A percentile compares a stretch with the other conserved stretches of the same genome.
Conservation (phyloP, 2,329 filamentous ascomycete genomes). For the Pseudogymnoascus sp. region DNA sequence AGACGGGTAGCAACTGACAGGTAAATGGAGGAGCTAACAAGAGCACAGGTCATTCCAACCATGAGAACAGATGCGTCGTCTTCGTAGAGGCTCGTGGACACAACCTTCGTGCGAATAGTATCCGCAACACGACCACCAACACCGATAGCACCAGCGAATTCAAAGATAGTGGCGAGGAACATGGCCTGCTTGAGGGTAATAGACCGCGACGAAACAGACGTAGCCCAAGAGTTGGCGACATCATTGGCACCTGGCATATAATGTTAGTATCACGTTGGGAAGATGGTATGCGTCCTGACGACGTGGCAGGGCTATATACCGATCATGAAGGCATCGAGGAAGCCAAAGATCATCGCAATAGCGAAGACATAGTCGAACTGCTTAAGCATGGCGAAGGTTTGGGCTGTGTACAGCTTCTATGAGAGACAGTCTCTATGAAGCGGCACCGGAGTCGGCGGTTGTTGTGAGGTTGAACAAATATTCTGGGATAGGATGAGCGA, state of each 20-base stretch:
- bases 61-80: constrained; percentile 44
- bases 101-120: constrained; percentile 53
- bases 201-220: constrained; percentile 61
- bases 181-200: constrained; percentile 53
- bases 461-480: background rate
- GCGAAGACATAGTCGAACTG: constrained; percentile 57
- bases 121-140: constrained; percentile 51
- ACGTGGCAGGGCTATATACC: background rate
- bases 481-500: background rate
- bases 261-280: constrained; percentile 11
- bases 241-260: constrained; percentile 36
- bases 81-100: constrained; percentile 39
- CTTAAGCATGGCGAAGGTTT: constrained; percentile 28
- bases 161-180: constrained; percentile 49
- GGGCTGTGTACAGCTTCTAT: constrained; percentile 1
- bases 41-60: constrained; percentile 49
- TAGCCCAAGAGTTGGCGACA: constrained; percentile 72
- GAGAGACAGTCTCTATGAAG: background rate
- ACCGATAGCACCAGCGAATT: constrained; percentile 52
- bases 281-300: background rate
- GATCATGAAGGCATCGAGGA: constrained; percentile 46
- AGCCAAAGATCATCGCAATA: constrained; percentile 55
- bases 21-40: constrained; percentile 44
- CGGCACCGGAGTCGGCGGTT: background rate
- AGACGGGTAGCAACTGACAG: constrained; percentile 47